Base-by-base conservation (phyloP, 208 protist genomes). In the Trypanosoma brucei region DNA sequence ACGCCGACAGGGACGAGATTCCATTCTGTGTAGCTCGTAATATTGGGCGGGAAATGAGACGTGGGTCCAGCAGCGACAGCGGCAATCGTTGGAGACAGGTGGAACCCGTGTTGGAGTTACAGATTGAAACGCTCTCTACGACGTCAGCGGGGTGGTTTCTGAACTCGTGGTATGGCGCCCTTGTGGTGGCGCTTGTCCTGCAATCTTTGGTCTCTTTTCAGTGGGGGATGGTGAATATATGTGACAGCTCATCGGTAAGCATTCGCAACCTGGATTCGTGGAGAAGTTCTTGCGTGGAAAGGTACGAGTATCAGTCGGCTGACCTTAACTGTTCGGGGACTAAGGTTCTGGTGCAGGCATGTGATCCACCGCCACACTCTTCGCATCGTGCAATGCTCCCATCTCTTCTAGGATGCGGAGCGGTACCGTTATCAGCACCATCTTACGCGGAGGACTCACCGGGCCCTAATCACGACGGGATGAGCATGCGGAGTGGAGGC, bases 41-140 rank as follows among this genome's bases (percentile, higher is more conserved):
- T 6, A 14, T 11, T 46, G 42, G 42, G 11, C 42, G 11, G 8
- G 11, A 11, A 11, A 11, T 11, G 8, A 46, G 8, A 14, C 42
- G 42, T 11, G 11, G 11, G 11, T 11, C 42, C 6, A 46, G 0
- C 22, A 22, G 22, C 22, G 22, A 22, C 42, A 6, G 6, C 11
- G 42, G 42, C 42, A 11, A 46, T 11, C 11, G 8, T 11, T 6
- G 42, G 6, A 46, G 8, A 46, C 42, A 11, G 6, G 42, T 6
- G 42, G 42, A 14, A 11, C 42, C 42, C 8, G 11, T 68, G 53
- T 54, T 81, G 35, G 78, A 92, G 65, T 67, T 88, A 56, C 86
- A 89, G 63, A 76, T 92, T 58, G 86, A 89, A 58, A 88, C 76
- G 11, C 83, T 92, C 71, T 86, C 80, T 6, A 78, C 77, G 63